Percentiles rank a stretch among this genome's conserved stretches.
phyloP scores from a whole-genome alignment of 2,329 filamentous ascomycete genomes.

The Pseudogymnoascus sp. region DNA sequence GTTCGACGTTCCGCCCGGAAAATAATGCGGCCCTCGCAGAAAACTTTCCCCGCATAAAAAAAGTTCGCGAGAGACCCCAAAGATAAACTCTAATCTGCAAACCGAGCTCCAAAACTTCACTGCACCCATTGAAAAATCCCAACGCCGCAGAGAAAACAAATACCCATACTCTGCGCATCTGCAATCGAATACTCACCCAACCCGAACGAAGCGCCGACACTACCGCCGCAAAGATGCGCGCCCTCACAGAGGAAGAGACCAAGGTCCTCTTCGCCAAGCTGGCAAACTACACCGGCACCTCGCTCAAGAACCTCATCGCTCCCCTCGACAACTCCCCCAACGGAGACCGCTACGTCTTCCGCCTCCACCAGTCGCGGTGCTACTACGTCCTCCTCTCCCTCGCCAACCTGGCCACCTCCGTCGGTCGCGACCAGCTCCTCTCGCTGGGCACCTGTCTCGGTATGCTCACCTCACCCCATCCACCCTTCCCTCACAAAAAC shows the following conservation, averaged over 20 bases:
- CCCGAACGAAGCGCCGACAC: not conserved
- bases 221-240: slow-evolving; percentile 50
- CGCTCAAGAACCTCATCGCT: slow-evolving; percentile 75
- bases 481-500: not conserved
- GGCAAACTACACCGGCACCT: slow-evolving; percentile 83
- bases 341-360: slow-evolving; percentile 76
- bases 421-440: slow-evolving; percentile 73
- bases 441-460: slow-evolving; percentile 81
- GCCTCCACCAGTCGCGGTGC: slow-evolving; percentile 71
- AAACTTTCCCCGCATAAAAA: slow-evolving; percentile 22
- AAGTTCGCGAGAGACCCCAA: slow-evolving; percentile 1
- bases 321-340: slow-evolving; percentile 60
- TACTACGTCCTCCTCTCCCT: slow-evolving; percentile 89
- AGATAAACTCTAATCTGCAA: slow-evolving; percentile 7
- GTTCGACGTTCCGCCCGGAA: slow-evolving; percentile 8
- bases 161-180: slow-evolving; percentile 2
- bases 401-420: slow-evolving; percentile 82
- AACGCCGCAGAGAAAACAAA: not conserved
- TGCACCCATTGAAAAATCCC: not conserved
- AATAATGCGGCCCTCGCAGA: slow-evolving; percentile 19
- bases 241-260: slow-evolving; percentile 71
- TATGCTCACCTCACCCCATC: slow-evolving; percentile 25
- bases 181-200: not conserved
- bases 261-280: slow-evolving; percentile 85
- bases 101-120: not conserved